A percentile compares a stretch with the other conserved stretches of the same genome.
These are phyloP conservation scores for Aureobasidium sp. DNA, from an alignment of 2,329 filamentous ascomycete genomes.

Conservation along the genomic window DNA sequence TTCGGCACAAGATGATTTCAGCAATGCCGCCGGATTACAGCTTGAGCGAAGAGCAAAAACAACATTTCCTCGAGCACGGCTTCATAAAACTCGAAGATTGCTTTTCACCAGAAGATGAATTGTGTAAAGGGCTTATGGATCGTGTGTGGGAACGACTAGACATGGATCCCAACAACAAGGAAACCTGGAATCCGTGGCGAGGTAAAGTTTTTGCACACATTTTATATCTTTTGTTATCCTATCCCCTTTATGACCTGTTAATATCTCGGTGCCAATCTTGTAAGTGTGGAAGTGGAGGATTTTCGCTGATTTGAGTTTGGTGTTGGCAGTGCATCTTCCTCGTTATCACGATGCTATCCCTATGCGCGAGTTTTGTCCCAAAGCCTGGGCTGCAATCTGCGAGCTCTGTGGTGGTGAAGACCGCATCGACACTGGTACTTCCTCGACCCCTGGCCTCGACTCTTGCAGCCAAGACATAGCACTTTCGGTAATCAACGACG, in stretches of 20 bases:
- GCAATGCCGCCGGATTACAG: slow-evolving; percentile 11
- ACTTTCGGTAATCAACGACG: slow-evolving; percentile 47
- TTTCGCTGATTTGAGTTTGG: too few species aligned
- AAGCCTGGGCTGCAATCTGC: slow-evolving; percentile 58
- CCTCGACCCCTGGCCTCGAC: slow-evolving; percentile 25
- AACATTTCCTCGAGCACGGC: slow-evolving; percentile 47
- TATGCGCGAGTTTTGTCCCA: slow-evolving; percentile 46
- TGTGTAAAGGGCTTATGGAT: slow-evolving; percentile 13
- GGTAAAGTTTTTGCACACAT: slow-evolving; percentile 26
- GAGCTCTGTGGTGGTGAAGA: slow-evolving; percentile 57
- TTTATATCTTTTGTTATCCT: neutral
- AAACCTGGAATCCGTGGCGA: slow-evolving; percentile 54
- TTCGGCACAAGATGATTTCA: neutral
- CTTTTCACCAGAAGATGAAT: slow-evolving; percentile 41
- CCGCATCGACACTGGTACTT: slow-evolving; percentile 35
- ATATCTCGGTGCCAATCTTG: too few species aligned
- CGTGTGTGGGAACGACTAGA: slow-evolving; percentile 56
- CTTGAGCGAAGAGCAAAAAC: slow-evolving; percentile 39
- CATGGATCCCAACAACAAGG: slow-evolving; percentile 53
- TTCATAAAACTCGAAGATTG: slow-evolving; percentile 46
- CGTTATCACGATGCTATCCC: neutral
- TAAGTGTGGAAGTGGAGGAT: too few species aligned
- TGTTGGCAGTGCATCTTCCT: slow-evolving; percentile 25
- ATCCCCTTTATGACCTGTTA: too few species aligned
- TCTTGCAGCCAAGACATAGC: neutral